Evolutionary conservation across 495 filamentous ascomycete species (phyloP), one percentile per base, ranked within the genome.

Genomic region (Penicillium longicatenatum): DNA sequence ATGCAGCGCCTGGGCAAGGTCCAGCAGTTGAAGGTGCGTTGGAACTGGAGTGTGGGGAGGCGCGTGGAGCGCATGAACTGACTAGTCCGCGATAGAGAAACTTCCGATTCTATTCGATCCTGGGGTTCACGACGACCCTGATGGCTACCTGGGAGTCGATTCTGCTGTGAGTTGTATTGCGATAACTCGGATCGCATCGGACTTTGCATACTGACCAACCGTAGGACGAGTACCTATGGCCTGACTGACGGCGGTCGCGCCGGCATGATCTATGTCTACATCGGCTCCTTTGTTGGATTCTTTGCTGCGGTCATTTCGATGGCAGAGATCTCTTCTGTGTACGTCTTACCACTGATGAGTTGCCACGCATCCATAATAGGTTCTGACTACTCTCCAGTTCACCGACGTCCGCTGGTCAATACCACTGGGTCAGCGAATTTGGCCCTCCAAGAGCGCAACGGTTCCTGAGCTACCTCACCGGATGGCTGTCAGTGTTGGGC

Each of bases 71-170:
- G 39, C 17, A 11, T 22, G 39, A 7, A 19, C 55, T 62, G 52
- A 67, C 52, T 56, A 52, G 20, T 24, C 26, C 24, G 16, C 17
- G 11, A 56, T 50, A 75, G 71, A 68, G 79, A 51, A 79, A 77
- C 45, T 78, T 79, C 58, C 68, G 70, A 9, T 79, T 79, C 33
- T 61, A 76, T 6, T 77, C 79, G 0, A 79, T 79, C 14, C 58
- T 81, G 9, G 74, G 75, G 8, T 81, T 80, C 58, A 74, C 74
- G 21, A 77, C 74, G 16, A 77, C 77, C 1, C 57, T 82, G 26
- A 76, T 80, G 67, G 72, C 74, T 6, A 78, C 75, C 16, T 82
- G 78, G 78, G 78, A 82, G 51, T 75, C 71, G 14, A 70, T 77
- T 42, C 50, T 77, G 26, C 68, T 75, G 68, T 70, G 52, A 66